These are phyloP conservation scores for Entomortierella beljakovae DNA, from an alignment of 192 early-diverging fungal species.

Conservation along the genomic window DNA sequence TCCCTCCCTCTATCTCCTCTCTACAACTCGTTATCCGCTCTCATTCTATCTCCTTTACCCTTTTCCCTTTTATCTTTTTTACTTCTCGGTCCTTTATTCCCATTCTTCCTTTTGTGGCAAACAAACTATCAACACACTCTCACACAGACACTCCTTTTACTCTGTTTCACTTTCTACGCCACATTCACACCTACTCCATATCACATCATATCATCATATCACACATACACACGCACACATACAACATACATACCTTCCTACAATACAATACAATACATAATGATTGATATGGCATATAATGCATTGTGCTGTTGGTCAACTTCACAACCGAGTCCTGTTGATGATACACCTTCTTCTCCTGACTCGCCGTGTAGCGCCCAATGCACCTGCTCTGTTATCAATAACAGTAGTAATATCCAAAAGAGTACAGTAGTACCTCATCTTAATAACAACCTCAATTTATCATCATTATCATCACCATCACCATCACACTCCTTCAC, in stretches of 20 bases:
- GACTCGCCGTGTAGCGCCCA: conserved; percentile 33
- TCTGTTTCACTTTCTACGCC: neutral
- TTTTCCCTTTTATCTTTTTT: too few relatives aligned
- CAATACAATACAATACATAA: too few relatives aligned
- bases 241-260: neutral
- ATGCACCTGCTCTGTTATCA: conserved; percentile 18
- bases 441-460: too few relatives aligned
- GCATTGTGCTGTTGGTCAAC: conserved; percentile 50
- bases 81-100: too few relatives aligned
- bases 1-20: too few relatives aligned
- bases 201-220: neutral
- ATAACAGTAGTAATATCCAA: neutral
- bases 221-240: neutral
- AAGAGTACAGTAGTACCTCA: neutral
- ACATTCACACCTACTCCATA: neutral
- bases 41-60: too few relatives aligned
- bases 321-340: conserved; percentile 51
- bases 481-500: neutral
- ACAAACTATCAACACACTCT: neutral
- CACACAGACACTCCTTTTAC: neutral
- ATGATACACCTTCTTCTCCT: conserved; percentile 35
- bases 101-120: too few relatives aligned
- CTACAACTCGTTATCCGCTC: too few relatives aligned
- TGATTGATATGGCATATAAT: conserved; percentile 35
- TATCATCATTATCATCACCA: neutral